Evolutionary conservation across 306 rosid genomes (phyloP).

Genomic region (Fagus sylvatica): DNA sequence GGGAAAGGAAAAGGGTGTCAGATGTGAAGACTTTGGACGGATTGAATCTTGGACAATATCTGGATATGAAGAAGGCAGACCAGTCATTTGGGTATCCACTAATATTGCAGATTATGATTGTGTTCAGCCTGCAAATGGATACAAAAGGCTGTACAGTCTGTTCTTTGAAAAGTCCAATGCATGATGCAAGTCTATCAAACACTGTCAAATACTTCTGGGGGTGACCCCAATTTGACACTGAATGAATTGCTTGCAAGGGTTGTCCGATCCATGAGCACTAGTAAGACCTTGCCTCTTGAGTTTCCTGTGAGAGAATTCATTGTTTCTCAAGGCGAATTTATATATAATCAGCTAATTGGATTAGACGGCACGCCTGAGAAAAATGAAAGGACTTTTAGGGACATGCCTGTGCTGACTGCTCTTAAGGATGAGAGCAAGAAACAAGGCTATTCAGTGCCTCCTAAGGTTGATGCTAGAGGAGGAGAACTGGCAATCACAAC

Average conservation of each 20-base stretch:
- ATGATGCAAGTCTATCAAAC: slow-evolving; percentile 74
- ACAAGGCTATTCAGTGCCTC: slow-evolving; percentile 15
- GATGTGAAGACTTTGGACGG: slow-evolving; percentile 81
- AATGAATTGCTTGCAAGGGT: slow-evolving; percentile 88
- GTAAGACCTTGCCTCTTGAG: slow-evolving; percentile 59
- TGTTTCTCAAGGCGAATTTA: slow-evolving; percentile 73
- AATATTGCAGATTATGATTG: slow-evolving; percentile 76
- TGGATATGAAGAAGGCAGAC: slow-evolving; percentile 81
- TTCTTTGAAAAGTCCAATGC: slow-evolving; percentile 72
- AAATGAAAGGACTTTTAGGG: slow-evolving; percentile 52
- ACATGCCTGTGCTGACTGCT: slow-evolving; percentile 60
- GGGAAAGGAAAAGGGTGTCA: slow-evolving; percentile 60
- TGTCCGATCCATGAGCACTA: slow-evolving; percentile 64
- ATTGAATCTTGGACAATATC: slow-evolving; percentile 82
- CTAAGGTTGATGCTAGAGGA: too few relatives aligned
- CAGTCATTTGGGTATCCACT: slow-evolving; percentile 81
- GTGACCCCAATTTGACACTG: slow-evolving; percentile 54
- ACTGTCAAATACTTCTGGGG: slow-evolving; percentile 60
- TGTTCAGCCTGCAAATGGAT: slow-evolving; percentile 56
- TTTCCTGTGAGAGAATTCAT: slow-evolving; percentile 69
- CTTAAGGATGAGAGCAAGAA: slow-evolving; percentile 60
- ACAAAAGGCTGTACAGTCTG: slow-evolving; percentile 58
- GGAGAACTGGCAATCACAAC: too few relatives aligned
- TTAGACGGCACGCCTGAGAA: slow-evolving; percentile 61
- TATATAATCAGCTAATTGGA: slow-evolving; percentile 69